Evolutionary conservation across 78 protist genomes (phyloP).

Genomic region (Cavenderia fasciculata): DNA sequence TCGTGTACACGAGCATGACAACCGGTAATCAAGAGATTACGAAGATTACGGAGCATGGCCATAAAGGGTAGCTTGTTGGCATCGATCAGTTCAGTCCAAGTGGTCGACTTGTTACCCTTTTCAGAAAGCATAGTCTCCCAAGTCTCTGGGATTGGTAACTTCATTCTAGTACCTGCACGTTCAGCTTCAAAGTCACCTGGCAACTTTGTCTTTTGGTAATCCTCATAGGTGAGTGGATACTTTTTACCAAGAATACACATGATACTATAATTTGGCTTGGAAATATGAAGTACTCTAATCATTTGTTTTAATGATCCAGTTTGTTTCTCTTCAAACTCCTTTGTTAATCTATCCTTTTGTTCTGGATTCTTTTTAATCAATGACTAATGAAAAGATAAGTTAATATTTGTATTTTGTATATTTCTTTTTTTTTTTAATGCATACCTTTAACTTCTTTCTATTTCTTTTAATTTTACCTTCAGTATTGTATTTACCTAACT

Average conservation of each 20-base stretch:
- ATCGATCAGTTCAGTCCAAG: constrained; percentile 89
- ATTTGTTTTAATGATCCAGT: constrained; percentile 82
- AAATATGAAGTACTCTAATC: constrained; percentile 88
- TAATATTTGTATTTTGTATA: background rate
- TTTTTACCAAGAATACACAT: constrained; percentile 88
- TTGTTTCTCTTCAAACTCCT: background rate
- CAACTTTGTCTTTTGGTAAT: constrained; percentile 54
- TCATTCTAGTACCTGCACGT: constrained; percentile 86
- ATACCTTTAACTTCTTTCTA: constrained; percentile 69
- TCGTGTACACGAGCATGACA: constrained; percentile 24
- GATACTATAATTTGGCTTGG: constrained; percentile 74
- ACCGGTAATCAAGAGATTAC: constrained; percentile 86
- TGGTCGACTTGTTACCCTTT: constrained; percentile 83
- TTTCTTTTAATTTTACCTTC: constrained; percentile 80
- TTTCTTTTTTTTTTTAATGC: no score
- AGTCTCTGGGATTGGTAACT: constrained; percentile 87
- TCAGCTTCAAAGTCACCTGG: constrained; percentile 82
- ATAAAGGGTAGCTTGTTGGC: constrained; percentile 87
- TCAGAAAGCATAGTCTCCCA: constrained; percentile 90
- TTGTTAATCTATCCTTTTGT: background rate
- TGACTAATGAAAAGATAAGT: background rate
- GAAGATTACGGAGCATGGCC: constrained; percentile 94
- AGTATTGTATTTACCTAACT: constrained; percentile 93
- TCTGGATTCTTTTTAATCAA: constrained; percentile 43
- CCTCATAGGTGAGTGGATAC: constrained; percentile 85